A percentile compares a stretch with the other conserved stretches of the same genome.
These are phyloP conservation scores for Neurospora sp. DNA, from an alignment of 495 filamentous ascomycete species.

Conservation along the genomic window DNA sequence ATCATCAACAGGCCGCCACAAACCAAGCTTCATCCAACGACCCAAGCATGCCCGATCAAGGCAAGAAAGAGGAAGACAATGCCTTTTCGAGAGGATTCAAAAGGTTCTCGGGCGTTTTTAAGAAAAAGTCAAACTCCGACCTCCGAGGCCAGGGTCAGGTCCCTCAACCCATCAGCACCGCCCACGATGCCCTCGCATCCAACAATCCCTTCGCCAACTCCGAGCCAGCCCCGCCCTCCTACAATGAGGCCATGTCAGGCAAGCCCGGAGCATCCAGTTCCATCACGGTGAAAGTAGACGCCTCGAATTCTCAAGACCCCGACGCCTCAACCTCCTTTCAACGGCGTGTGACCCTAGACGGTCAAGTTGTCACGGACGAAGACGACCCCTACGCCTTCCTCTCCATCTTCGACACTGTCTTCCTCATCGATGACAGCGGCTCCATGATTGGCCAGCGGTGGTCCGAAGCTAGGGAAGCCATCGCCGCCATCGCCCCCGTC, in stretches of 20 bases:
- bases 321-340: not conserved
- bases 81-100: not conserved
- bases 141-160: not conserved
- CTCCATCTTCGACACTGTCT: conserved; percentile 76
- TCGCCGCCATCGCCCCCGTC: conserved; percentile 72
- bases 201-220: conserved; percentile 2
- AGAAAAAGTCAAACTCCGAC: not conserved
- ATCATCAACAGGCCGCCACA: not conserved
- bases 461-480: conserved; percentile 62
- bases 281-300: conserved; percentile 3
- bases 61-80: not conserved
- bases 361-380: conserved; percentile 6
- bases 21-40: not conserved
- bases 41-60: not conserved
- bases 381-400: conserved; percentile 80
- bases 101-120: not conserved
- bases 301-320: not conserved
- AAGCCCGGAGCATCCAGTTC: conserved; percentile 3
- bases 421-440: conserved; percentile 87
- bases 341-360: not conserved
- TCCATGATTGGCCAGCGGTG: conserved; percentile 77
- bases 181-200: not conserved
- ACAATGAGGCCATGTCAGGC: conserved; percentile 7
- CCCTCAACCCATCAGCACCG: not conserved
- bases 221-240: conserved; percentile 7